Conservation (phyloP, 768 basidiomycete species). For the Calocera cornea region DNA sequence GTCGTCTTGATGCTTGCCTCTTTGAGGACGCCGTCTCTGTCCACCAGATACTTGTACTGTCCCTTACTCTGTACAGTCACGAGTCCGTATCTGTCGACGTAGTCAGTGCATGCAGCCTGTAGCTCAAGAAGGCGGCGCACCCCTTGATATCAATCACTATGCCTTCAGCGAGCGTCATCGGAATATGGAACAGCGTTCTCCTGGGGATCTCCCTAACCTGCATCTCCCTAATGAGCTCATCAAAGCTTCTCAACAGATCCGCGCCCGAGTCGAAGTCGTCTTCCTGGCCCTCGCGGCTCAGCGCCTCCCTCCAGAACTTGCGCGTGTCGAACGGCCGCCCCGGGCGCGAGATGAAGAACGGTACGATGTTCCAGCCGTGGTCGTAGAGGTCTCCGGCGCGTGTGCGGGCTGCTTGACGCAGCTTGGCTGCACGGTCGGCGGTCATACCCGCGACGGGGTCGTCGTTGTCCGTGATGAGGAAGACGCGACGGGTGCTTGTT, state of each 20-base stretch:
- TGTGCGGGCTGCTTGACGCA: constrained; percentile 1
- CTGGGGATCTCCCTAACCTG: constrained; percentile 71
- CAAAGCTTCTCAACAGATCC: constrained; percentile 47
- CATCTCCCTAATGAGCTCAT: constrained; percentile 36
- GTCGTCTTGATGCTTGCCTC: constrained; percentile 55
- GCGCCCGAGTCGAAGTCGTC: constrained; percentile 47
- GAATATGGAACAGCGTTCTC: constrained; percentile 66
- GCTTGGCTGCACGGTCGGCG: background rate
- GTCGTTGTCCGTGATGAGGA: constrained; percentile 85
- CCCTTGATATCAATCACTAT: constrained; percentile 73
- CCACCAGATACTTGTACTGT: constrained; percentile 66
- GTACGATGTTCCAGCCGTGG: constrained; percentile 65
- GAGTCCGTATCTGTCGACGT: constrained; percentile 55
- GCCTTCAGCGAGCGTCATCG: constrained; percentile 61
- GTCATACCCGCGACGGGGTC: constrained; percentile 33
- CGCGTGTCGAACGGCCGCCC: constrained; percentile 54
- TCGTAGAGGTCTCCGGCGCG: constrained; percentile 35
- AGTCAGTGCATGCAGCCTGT: background rate
- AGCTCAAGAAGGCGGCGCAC: constrained; percentile 28
- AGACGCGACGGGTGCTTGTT: constrained; percentile 82
- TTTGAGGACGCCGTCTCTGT: constrained; percentile 62
- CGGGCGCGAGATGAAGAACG: constrained; percentile 71
- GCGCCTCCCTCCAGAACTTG: constrained; percentile 66
- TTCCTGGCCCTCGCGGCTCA: constrained; percentile 33
- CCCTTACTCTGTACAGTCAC: constrained; percentile 83